Conservation (phyloP, 2,329 filamentous ascomycete species). For the Colletotrichum scovillei region DNA sequence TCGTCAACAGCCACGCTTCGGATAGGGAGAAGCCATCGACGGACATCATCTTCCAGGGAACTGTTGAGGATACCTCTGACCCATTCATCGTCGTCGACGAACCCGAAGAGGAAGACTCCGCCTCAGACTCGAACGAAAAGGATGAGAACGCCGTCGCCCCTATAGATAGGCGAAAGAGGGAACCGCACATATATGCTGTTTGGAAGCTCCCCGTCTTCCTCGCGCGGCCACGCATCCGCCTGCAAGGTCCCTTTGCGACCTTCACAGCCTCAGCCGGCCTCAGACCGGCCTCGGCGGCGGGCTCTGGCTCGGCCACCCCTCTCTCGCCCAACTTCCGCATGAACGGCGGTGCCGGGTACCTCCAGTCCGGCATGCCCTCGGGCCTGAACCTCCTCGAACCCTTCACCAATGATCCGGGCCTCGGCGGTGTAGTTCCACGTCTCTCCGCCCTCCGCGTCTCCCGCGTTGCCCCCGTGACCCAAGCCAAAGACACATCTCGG, state of each 20-base stretch:
- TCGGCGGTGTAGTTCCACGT: slow-evolving; percentile 71
- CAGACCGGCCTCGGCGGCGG: slow-evolving; percentile 60
- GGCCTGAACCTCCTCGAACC: slow-evolving; percentile 83
- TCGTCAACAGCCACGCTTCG: slow-evolving; percentile 66
- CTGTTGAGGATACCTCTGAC: slow-evolving; percentile 60
- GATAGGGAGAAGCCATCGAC: slow-evolving; percentile 60
- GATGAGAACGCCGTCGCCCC: slow-evolving; percentile 37
- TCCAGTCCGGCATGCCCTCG: slow-evolving; percentile 75
- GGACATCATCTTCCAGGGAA: slow-evolving; percentile 71
- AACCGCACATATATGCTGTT: slow-evolving; percentile 62
- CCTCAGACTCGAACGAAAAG: slow-evolving; percentile 36
- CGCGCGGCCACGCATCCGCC: slow-evolving; percentile 69
- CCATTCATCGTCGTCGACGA: slow-evolving; percentile 63
- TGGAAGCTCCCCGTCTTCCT: slow-evolving; percentile 73
- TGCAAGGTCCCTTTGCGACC: slow-evolving; percentile 74
- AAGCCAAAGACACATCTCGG: slow-evolving; percentile 69
- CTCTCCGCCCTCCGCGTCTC: slow-evolving; percentile 81
- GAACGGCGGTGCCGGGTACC: slow-evolving; percentile 67
- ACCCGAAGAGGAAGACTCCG: slow-evolving; percentile 42
- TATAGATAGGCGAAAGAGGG: slow-evolving; percentile 36
- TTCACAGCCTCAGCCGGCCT: slow-evolving; percentile 73
- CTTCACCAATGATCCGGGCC: slow-evolving; percentile 73
- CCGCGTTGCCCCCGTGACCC: slow-evolving; percentile 76
- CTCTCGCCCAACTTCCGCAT: slow-evolving; percentile 31
- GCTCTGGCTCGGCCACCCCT: slow-evolving; percentile 38